Percentiles rank a stretch among this genome's conserved stretches.
phyloP scores from a whole-genome alignment of 805 yeast species.

The Candida schatavii region DNA sequence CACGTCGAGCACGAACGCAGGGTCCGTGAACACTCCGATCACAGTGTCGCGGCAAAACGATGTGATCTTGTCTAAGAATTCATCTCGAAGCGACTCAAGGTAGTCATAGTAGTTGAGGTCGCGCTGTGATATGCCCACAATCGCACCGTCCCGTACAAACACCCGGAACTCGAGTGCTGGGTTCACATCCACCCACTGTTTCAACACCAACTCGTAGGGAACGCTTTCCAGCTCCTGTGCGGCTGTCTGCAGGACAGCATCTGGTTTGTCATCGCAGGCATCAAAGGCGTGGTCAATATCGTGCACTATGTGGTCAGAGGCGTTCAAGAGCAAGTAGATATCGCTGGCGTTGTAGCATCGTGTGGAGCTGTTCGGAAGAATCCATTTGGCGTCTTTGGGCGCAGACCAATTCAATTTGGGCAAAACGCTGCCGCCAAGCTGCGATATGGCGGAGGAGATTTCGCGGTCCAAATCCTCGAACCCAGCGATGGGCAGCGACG shows the following conservation, averaged over 20 bases:
- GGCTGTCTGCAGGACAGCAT: conserved; percentile 9
- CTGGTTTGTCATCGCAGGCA: conserved; percentile 28
- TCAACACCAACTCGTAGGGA: conserved; percentile 64
- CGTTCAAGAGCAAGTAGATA: conserved; percentile 73
- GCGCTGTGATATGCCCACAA: conserved; percentile 80
- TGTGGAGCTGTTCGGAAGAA: conserved; percentile 71
- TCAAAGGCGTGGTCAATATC: conserved; percentile 76
- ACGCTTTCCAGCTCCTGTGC: conserved; percentile 14
- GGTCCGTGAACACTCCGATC: conserved; percentile 19
- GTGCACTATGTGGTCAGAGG: conserved; percentile 84
- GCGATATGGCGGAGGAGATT: conserved; percentile 44
- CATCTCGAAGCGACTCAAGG: conserved; percentile 49
- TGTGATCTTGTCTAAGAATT: conserved; percentile 47
- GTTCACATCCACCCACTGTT: conserved; percentile 79
- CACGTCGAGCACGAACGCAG: conserved; percentile 67
- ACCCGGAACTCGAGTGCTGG: conserved; percentile 92
- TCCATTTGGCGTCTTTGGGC: conserved; percentile 95
- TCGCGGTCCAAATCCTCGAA: conserved; percentile 61
- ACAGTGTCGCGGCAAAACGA: conserved; percentile 50
- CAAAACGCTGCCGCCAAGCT: conserved; percentile 56
- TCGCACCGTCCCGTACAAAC: conserved; percentile 61
- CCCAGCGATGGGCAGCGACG: conserved; percentile 41
- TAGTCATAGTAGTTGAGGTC: conserved; percentile 82
- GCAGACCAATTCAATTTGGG: conserved; percentile 98
- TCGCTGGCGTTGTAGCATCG: conserved; percentile 72